phyloP scores from a whole-genome alignment of 2,329 filamentous ascomycete species.

The Penicillium janthinellum region DNA sequence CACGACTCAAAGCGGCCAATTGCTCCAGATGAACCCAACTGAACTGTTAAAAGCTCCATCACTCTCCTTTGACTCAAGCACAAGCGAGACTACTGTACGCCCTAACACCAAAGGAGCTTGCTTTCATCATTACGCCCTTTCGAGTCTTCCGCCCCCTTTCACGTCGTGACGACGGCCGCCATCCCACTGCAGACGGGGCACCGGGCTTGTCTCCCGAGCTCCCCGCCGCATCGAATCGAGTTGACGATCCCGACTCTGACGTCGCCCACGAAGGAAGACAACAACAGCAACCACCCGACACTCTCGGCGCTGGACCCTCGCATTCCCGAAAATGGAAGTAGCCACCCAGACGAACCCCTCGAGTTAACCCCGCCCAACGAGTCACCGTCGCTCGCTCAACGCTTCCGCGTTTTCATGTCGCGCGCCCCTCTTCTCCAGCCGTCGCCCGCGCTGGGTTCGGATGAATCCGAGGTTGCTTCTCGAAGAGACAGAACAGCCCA shows the following conservation, averaged over 20 bases:
- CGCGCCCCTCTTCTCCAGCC: constrained; percentile 61
- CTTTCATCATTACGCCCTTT: constrained; percentile 11
- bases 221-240: constrained; percentile 24
- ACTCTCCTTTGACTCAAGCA: not conserved
- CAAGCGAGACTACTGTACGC: constrained; percentile 16
- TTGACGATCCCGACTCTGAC: constrained; percentile 10
- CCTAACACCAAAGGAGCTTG: constrained; percentile 12
- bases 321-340: constrained; percentile 13
- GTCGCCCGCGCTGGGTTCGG: constrained; percentile 61
- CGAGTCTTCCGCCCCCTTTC: constrained; percentile 2
- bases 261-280: not conserved
- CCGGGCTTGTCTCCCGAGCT: constrained; percentile 27
- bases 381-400: constrained; percentile 18
- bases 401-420: constrained; percentile 44
- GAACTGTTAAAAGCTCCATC: not conserved
- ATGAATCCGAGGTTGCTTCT: constrained; percentile 21
- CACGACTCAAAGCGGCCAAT: not conserved
- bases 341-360: constrained; percentile 8
- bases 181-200: constrained; percentile 29
- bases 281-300: not conserved
- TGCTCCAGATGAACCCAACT: not conserved
- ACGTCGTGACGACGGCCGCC: constrained; percentile 13
- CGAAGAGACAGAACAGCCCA: not conserved
- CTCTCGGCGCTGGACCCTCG: not conserved
- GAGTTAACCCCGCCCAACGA: constrained; percentile 7